Evolutionary conservation across 345 rosid species (phyloP).

Genomic region (Eucalyptus microcorys): DNA sequence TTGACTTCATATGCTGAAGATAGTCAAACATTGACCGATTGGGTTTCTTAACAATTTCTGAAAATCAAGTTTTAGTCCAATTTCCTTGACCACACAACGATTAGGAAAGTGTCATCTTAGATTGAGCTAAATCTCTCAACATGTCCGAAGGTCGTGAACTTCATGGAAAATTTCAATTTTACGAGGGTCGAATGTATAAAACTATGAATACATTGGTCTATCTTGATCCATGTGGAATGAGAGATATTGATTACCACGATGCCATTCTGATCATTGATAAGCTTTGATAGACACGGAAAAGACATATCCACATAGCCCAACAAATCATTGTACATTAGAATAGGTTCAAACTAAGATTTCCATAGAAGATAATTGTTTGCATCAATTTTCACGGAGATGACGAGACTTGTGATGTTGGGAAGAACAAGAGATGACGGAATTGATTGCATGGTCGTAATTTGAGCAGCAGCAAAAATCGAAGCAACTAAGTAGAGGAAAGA

Average conservation of each 20-base stretch:
- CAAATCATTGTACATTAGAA: background rate
- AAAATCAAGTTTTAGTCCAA: background rate
- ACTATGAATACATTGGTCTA: no score
- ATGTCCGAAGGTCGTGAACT: background rate
- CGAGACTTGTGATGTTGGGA: no score
- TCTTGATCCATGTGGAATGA: background rate
- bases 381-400: background rate
- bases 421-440: no score
- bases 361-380: background rate
- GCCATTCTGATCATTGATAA: background rate
- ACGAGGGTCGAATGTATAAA: background rate
- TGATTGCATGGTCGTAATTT: background rate
- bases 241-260: background rate
- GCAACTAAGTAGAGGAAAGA: background rate
- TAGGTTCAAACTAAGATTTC: background rate
- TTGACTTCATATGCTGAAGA: background rate
- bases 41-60: background rate
- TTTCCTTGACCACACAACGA: background rate
- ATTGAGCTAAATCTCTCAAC: no score
- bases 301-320: background rate
- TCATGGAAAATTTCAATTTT: background rate
- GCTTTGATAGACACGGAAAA: no score
- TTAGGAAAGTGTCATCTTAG: background rate
- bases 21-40: background rate
- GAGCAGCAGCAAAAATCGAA: background rate